Evolutionary conservation across 805 yeast species (phyloP).

Genomic region (Tetrapisispora fleetii): DNA sequence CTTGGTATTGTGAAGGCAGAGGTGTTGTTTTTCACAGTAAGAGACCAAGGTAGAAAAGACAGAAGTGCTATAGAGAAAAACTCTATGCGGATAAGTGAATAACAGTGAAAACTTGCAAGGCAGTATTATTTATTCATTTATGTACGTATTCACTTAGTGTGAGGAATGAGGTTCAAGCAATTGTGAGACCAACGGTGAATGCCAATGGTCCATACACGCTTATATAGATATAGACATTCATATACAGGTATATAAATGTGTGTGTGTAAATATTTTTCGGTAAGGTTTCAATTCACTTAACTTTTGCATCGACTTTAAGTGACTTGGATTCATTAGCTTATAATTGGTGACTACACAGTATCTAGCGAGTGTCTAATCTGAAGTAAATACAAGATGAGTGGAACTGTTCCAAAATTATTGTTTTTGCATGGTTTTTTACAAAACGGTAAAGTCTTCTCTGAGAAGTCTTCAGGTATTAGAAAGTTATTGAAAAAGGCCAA

Average conservation of each 20-base stretch:
- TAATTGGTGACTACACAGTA: too few relatives aligned
- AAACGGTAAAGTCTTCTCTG: conserved; percentile 72
- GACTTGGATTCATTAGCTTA: too few relatives aligned
- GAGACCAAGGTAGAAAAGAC: not conserved
- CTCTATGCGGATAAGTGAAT: not conserved
- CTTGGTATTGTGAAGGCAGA: too few relatives aligned
- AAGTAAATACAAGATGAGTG: conserved; percentile 12
- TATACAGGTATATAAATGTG: too few relatives aligned
- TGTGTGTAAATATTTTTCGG: too few relatives aligned
- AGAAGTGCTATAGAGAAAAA: not conserved
- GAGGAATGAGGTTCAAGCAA: not conserved
- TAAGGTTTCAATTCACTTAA: too few relatives aligned
- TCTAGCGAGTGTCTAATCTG: too few relatives aligned
- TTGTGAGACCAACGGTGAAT: too few relatives aligned
- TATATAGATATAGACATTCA: too few relatives aligned
- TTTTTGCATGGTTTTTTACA: conserved; percentile 90
- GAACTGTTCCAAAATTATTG: conserved; percentile 40
- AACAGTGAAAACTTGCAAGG: not conserved
- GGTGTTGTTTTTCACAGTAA: not conserved
- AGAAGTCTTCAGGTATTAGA: conserved; percentile 81
- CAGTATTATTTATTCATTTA: not conserved
- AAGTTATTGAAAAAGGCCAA: conserved; percentile 58
- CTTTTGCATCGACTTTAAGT: too few relatives aligned
- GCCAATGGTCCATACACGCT: too few relatives aligned
- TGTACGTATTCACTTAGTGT: not conserved